phyloP scores from a whole-genome alignment of 495 filamentous ascomycete species.

The Cercophora newfieldiana region DNA sequence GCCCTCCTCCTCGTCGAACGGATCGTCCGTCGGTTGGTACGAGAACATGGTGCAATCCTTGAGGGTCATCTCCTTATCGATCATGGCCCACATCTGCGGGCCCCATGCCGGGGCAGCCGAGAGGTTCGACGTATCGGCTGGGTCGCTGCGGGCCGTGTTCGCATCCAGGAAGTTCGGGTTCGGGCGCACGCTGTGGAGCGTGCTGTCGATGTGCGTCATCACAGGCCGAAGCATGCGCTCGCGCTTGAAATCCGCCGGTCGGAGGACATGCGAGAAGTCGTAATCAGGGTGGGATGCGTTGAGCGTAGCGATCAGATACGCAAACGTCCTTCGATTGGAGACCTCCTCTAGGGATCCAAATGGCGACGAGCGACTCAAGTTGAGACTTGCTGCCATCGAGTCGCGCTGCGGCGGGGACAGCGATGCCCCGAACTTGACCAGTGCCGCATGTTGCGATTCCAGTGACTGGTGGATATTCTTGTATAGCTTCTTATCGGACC shows the following conservation, averaged over 20 bases:
- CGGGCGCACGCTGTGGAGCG: slow-evolving; percentile 79
- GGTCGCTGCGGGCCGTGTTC: neutral
- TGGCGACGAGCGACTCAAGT: slow-evolving; percentile 79
- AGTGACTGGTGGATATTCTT: slow-evolving; percentile 88
- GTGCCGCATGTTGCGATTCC: slow-evolving; percentile 83
- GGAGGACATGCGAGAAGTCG: slow-evolving; percentile 88
- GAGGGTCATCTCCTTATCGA: slow-evolving; percentile 90
- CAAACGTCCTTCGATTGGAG: slow-evolving; percentile 85
- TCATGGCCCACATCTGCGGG: slow-evolving; percentile 81
- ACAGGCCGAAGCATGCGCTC: slow-evolving; percentile 72
- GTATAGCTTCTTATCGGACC: slow-evolving; percentile 93
- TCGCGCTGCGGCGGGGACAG: slow-evolving; percentile 73
- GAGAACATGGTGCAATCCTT: slow-evolving; percentile 82
- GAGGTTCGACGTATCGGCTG: slow-evolving; percentile 10
- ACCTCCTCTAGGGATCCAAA: slow-evolving; percentile 87
- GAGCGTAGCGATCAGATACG: slow-evolving; percentile 95
- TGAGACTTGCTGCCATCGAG: slow-evolving; percentile 59
- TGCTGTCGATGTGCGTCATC: slow-evolving; percentile 82
- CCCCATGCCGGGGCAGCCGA: slow-evolving; percentile 62
- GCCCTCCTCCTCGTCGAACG: slow-evolving; percentile 84
- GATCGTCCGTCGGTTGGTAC: slow-evolving; percentile 81
- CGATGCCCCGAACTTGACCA: slow-evolving; percentile 76
- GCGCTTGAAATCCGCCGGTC: slow-evolving; percentile 82
- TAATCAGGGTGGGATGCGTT: slow-evolving; percentile 98
- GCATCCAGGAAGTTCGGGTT: slow-evolving; percentile 31